Evolutionary conservation across 2,329 filamentous ascomycete species (phyloP).

Genomic region (Leptographium flavum): DNA sequence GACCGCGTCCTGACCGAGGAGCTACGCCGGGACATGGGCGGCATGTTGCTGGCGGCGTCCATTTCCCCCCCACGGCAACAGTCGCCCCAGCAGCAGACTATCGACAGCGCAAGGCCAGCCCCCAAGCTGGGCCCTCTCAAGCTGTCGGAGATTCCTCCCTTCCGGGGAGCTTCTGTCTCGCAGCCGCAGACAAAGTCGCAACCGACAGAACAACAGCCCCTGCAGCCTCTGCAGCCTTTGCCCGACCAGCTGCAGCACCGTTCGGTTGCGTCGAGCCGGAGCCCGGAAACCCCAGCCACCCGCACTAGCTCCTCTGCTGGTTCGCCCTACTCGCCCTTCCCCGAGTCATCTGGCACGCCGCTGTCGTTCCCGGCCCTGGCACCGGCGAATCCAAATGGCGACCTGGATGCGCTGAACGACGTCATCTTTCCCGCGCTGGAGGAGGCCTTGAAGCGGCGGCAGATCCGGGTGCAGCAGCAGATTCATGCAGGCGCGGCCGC

Average conservation of each 20-base stretch:
- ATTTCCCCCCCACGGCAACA: conserved; percentile 10
- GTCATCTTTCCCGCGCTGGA: conserved; percentile 90
- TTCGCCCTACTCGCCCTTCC: conserved; percentile 2
- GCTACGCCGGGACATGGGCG: conserved; percentile 46
- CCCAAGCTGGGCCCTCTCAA: conserved; percentile 25
- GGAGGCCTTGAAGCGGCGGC: conserved; percentile 72
- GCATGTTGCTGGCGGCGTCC: conserved; percentile 33
- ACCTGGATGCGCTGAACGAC: conserved; percentile 75
- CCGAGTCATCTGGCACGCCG: conserved; percentile 9
- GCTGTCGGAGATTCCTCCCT: conserved; percentile 42
- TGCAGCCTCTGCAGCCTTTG: conserved; percentile 11
- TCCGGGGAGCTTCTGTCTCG: conserved; percentile 21
- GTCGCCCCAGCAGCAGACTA: conserved; percentile 5
- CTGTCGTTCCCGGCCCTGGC: conserved; percentile 42
- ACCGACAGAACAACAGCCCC: conserved; percentile 12
- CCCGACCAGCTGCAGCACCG: conserved; percentile 4
- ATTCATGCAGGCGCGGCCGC: conserved; percentile 16
- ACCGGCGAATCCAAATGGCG: conserved; percentile 44
- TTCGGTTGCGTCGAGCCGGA: not conserved
- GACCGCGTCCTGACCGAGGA: conserved; percentile 47
- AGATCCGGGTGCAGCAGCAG: conserved; percentile 42
- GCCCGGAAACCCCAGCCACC: conserved; percentile 9
- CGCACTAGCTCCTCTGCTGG: not conserved
- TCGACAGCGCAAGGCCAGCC: conserved; percentile 22
- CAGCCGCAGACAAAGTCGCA: conserved; percentile 12